Conservation (phyloP, 2,329 filamentous ascomycete species). For the Bisporella sp. region DNA sequence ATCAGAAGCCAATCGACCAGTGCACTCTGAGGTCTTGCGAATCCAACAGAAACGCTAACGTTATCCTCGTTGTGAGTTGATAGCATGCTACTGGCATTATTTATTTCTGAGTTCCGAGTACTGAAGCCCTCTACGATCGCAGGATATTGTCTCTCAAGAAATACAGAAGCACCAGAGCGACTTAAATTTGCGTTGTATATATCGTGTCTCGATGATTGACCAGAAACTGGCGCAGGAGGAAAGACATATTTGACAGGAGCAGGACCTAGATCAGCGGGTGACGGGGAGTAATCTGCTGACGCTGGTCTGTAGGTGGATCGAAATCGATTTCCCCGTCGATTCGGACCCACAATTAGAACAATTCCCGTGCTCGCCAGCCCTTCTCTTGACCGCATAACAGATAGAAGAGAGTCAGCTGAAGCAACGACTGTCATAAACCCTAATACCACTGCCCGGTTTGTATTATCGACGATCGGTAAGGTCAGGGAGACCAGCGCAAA, state of each 20-base stretch:
- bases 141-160: constrained; percentile 58
- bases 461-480: constrained; percentile 67
- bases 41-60: constrained; percentile 68
- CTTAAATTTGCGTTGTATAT: constrained; percentile 30
- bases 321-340: constrained; percentile 59
- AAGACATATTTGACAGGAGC: constrained; percentile 52
- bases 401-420: constrained; percentile 56
- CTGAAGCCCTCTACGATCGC: constrained; percentile 56
- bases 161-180: constrained; percentile 27
- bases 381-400: constrained; percentile 55
- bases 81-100: constrained; percentile 63
- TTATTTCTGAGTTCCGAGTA: constrained; percentile 39
- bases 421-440: constrained; percentile 82
- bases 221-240: constrained; percentile 39
- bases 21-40: constrained; percentile 58
- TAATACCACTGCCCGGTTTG: constrained; percentile 54
- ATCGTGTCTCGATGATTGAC: constrained; percentile 41
- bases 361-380: constrained; percentile 65
- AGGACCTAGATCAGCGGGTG: constrained; percentile 32
- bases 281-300: constrained; percentile 37
- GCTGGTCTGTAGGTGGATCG: constrained; percentile 36
- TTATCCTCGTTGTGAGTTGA: constrained; percentile 68
- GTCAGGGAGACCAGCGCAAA: constrained; percentile 77
- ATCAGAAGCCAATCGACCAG: constrained; percentile 79
- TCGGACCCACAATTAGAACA: constrained; percentile 64